Conservation (phyloP, 1,284 basidiomycete species). For the Leccinum angustisporum region DNA sequence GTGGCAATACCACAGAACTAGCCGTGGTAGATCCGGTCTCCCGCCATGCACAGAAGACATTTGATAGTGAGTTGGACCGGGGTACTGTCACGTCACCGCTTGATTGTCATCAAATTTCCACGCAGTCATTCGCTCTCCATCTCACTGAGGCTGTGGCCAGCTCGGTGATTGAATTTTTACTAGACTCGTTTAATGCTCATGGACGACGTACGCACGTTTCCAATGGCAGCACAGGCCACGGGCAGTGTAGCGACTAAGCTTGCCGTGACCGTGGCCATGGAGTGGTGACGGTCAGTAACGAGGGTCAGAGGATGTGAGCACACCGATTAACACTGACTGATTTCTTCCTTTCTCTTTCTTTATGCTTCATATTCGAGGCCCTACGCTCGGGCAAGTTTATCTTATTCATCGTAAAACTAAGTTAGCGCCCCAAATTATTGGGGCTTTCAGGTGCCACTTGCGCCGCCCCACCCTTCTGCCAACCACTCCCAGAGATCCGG, state of each 20-base stretch:
- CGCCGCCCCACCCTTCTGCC: not conserved
- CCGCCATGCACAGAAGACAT: too few relatives aligned
- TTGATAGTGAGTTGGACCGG: too few relatives aligned
- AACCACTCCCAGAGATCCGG: not conserved
- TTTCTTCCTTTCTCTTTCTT: not conserved
- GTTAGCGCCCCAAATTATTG: not conserved
- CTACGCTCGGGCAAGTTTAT: not conserved
- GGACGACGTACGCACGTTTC: too few relatives aligned
- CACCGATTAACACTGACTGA: not conserved
- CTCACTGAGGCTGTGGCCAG: too few relatives aligned
- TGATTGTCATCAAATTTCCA: not conserved
- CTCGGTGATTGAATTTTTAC: not conserved
- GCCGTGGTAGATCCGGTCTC: too few relatives aligned
- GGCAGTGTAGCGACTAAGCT: not conserved
- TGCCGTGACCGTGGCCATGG: not conserved
- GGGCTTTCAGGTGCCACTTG: not conserved
- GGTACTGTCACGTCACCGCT: too few relatives aligned
- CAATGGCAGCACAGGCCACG: too few relatives aligned
- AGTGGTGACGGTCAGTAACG: not conserved
- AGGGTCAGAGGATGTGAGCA: not conserved
- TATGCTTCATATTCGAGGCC: not conserved
- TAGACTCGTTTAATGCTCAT: not conserved
- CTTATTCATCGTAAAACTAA: not conserved
- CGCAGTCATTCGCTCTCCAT: not conserved
- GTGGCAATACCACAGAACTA: too few relatives aligned